A percentile compares a stretch with the other conserved stretches of the same genome.
Conservation (phyloP, 1,139 yeast species). For the Blastobotrys buckinghamii region DNA sequence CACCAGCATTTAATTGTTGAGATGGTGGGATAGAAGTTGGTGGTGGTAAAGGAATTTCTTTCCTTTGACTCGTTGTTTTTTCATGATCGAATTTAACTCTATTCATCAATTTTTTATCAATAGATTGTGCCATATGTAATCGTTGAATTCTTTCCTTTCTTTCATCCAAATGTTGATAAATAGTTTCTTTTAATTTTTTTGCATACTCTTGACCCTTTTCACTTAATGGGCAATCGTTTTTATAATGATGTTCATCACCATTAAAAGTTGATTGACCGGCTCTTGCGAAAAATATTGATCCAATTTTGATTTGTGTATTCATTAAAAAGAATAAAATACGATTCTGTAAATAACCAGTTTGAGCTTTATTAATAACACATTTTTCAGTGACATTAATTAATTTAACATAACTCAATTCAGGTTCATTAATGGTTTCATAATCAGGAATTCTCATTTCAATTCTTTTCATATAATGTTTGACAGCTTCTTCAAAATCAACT, state of each 20-base stretch:
- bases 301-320: conserved; percentile 79
- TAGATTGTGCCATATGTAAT: conserved; percentile 9
- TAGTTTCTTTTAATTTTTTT: conserved; percentile 35
- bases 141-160: conserved; percentile 19
- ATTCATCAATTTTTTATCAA: conserved; percentile 12
- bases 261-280: conserved; percentile 32
- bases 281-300: conserved; percentile 84
- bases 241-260: conserved; percentile 27
- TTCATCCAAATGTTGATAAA: conserved; percentile 35
- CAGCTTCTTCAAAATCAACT: conserved; percentile 51
- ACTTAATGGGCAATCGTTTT: conserved; percentile 35
- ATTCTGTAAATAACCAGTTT: conserved; percentile 81
- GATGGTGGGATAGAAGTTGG: background rate
- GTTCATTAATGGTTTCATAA: conserved; percentile 46
- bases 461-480: conserved; percentile 40
- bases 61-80: background rate
- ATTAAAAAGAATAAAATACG: conserved; percentile 84
- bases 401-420: conserved; percentile 64
- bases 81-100: conserved; percentile 11
- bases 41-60: background rate
- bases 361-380: conserved; percentile 71
- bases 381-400: conserved; percentile 86
- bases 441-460: conserved; percentile 40
- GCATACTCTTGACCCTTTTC: conserved; percentile 37
- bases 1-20: background rate